A percentile compares a stretch with the other conserved stretches of the same genome.
Evolutionary conservation across 352 stramenopile species (phyloP).

Genomic region (Phytophthora sansomeana): DNA sequence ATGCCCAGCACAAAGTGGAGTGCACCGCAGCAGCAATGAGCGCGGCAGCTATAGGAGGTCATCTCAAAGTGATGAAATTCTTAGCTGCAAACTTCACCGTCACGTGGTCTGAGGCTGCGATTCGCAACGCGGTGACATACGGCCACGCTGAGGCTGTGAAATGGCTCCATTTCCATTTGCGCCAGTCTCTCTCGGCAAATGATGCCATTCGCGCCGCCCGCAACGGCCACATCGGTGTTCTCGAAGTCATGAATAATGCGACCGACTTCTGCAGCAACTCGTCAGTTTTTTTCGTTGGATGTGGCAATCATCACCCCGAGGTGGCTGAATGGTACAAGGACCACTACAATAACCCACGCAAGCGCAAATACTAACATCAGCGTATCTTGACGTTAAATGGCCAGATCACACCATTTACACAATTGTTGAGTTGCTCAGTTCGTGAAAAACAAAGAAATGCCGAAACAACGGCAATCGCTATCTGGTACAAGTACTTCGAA

Average conservation of each 20-base stretch:
- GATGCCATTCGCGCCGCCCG: constrained; percentile 8
- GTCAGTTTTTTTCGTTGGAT: constrained; percentile 1
- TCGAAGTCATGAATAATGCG: constrained; percentile 22
- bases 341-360: constrained; percentile 14
- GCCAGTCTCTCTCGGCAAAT: background rate
- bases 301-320: constrained; percentile 9
- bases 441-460: too few relatives aligned
- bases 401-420: too few relatives aligned
- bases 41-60: constrained; percentile 3
- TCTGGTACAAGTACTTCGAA: too few relatives aligned
- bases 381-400: too few relatives aligned
- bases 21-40: constrained; percentile 9
- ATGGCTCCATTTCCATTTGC: constrained; percentile 27
- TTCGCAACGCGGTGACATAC: constrained; percentile 17
- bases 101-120: constrained; percentile 21
- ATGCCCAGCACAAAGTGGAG: background rate
- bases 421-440: too few relatives aligned
- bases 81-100: constrained; percentile 25
- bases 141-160: constrained; percentile 25
- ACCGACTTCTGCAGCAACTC: background rate
- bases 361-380: constrained; percentile 5
- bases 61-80: constrained; percentile 29
- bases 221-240: constrained; percentile 19
- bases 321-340: constrained; percentile 19
- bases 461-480: too few relatives aligned